Evolutionary conservation across 768 basidiomycete genomes (phyloP), one percentile per base, ranked within the genome.

Genomic region (Mycena filopes): DNA sequence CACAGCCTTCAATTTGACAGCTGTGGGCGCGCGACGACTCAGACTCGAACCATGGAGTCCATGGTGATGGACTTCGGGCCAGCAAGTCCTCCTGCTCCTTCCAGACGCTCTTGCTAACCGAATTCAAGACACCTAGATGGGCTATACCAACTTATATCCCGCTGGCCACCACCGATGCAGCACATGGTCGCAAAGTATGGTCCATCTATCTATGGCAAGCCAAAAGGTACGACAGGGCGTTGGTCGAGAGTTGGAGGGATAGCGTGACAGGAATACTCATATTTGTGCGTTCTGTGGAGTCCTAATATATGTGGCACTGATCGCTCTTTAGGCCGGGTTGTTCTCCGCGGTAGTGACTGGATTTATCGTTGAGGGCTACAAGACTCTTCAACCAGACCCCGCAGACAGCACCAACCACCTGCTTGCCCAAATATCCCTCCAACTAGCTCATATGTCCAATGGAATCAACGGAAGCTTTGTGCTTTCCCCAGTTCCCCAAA

Each of bases 221-320:
- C 2, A 46, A 59, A n/a, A 48, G 40, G 26, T 59, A 59, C 20
- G 47, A 59, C 47, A 59, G 40, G 18, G 46, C 42, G 9, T 21
- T 59, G 36, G 57, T 59, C 26, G 46, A 48, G 23, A 40, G 57
- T 36, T 59, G 57, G 57, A 48, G 33, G 13, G 46, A 43, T 21
- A 33, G 47, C 25, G 31, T 58, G 56, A 42, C 45, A 21, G 31
- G 56, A 20, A 25, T 48, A 18, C 23, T 47, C 16, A 59, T 49
- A 20, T 48, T 59, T 47, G 56, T 47, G 23, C 2, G 43, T 42
- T 42, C 16, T 4, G 16, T 6, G 33, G 26, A 16, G 6, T 43
- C 11, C 20, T 47, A 5, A 18, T 33, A 3, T 8, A n/a, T 16
- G 36, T 18, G 26, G 4, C 6, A 9, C 12, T 48, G 4, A 41